These are phyloP conservation scores for Adiantum capillusveneris DNA, from an alignment of 75 land plant genomes.

Conservation along the genomic window DNA sequence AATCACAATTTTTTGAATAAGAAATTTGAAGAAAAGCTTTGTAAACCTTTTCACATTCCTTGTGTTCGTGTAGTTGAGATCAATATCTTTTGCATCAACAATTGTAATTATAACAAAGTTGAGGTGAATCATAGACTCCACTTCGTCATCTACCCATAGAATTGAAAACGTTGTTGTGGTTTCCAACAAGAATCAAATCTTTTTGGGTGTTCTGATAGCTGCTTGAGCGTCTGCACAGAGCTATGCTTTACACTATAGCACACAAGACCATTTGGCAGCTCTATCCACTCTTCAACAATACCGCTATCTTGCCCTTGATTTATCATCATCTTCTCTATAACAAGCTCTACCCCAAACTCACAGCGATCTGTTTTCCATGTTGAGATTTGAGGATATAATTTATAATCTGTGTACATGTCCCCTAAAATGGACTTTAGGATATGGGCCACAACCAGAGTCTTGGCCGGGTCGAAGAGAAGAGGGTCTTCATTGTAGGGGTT, in stretches of 20 bases:
- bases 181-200: constrained; percentile 72
- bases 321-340: constrained; percentile 90
- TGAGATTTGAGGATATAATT: constrained; percentile 63
- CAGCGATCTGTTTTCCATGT: constrained; percentile 89
- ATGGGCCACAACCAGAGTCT: no score
- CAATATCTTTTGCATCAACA: constrained; percentile 75
- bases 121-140: constrained; percentile 69
- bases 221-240: constrained; percentile 91
- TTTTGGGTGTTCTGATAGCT: constrained; percentile 67
- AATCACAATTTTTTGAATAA: no score
- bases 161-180: constrained; percentile 90
- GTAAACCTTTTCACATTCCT: constrained; percentile 42
- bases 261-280: constrained; percentile 87
- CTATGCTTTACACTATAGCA: constrained; percentile 95
- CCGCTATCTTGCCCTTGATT: constrained; percentile 69
- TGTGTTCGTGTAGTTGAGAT: constrained; percentile 38
- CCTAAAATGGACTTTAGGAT: no score
- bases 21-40: constrained; percentile 83
- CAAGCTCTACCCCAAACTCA: constrained; percentile 95
- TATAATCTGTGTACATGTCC: no score
- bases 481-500: no score
- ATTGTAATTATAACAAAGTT: constrained; percentile 90
- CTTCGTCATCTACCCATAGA: constrained; percentile 95
- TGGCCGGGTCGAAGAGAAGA: no score
- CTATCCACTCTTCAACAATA: constrained; percentile 92